Base-by-base conservation (phyloP, 192 early-diverging fungal species). In the Entrophospora sp. region DNA sequence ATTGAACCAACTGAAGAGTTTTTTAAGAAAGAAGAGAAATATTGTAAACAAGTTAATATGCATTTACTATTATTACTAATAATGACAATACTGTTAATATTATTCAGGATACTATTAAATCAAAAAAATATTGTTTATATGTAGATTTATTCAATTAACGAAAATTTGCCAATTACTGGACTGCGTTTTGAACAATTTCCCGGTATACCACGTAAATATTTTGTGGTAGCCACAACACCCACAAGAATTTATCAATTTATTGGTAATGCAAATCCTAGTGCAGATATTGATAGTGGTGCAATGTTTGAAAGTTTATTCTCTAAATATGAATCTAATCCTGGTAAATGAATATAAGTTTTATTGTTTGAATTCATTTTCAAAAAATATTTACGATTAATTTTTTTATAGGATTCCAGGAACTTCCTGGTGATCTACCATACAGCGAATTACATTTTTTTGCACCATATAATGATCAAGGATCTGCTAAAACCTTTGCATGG, bases 161-260 rank as follows among this genome's bases (percentile, higher is more conserved):
- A 87, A 20, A 81, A 79, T 20, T 75, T 81, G 38, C 89, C 91
- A 6, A 85, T 98, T 25, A 79, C 81, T 12, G 92, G 94, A 18
- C 73, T 98, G 27, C 81, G 87, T 9, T 87, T 88, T 77, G 90
- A 92, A 74, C 77, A 87, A 60, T 93, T 92, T 55, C 90, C 89
- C 0, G 80, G 79, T 16, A 82, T 74, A 22, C 58, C 79, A n/a
- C 81, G 85, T 61, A 87, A 89, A 70, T 91, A 91, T 66, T 78
- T 91, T 30, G 85, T 97, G 1, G 71, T 96, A 43, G 79, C 88
- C 10, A 76, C 93, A 6, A 95, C 96, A 0, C 81, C 90, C 0
- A 92, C 81, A 0, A 83, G 88, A n/a, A 77, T 98, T 18, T 98
- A 98, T 71, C 94, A 96, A 67, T 89, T 95, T 43, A 80, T 97